Evolutionary conservation across 352 stramenopile genomes (phyloP), one percentile per base, ranked within the genome.

Genomic region (Phytophthora pluvialis): DNA sequence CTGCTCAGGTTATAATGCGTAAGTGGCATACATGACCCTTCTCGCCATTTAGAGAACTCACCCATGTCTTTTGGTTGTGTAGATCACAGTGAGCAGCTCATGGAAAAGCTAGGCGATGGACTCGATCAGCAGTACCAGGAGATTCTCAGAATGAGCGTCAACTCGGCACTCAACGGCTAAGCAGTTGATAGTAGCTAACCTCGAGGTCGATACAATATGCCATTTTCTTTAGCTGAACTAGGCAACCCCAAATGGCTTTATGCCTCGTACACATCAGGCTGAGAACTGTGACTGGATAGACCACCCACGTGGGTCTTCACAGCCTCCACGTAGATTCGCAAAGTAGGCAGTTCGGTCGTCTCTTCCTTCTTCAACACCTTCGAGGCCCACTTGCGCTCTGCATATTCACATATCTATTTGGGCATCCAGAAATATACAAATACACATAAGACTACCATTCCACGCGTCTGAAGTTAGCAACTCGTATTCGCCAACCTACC

Each of bases 311-410:
- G 83, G 28, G 80, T 73, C 58, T 94, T 94, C 5, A 89, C 77
- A 16, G 88, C 86, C 15, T 94, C 83, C 48, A 91, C 75, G 54
- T 96, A 96, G 6, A 83, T 72, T 53, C 70, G 59, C 40, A 95
- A 40, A 21, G 83, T 81, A 18, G 88, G 89, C 25, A 95, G 46
- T 42, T 93, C 83, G 12, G 78, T 82, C 0, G 71, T 90, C 33
- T 90, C 81, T 72, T 95, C 77, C 53, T 95, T 93, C 52, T 91
- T 94, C 29, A 97, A 58, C 11, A 96, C 75, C 54, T 93, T 95
- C 15, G 91, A 98, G 8, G 92, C 93, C 89, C 91, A 98, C 42
- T 96, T 95, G 31, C 93, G 76, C 63, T 98, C 94, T 4, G 93
- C 90, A 55, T 98, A 97, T 70, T 98, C 90, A 63, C 94, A 98